Base-by-base conservation (phyloP, 345 rosid genomes). In the Rhodamnia rubescens region DNA sequence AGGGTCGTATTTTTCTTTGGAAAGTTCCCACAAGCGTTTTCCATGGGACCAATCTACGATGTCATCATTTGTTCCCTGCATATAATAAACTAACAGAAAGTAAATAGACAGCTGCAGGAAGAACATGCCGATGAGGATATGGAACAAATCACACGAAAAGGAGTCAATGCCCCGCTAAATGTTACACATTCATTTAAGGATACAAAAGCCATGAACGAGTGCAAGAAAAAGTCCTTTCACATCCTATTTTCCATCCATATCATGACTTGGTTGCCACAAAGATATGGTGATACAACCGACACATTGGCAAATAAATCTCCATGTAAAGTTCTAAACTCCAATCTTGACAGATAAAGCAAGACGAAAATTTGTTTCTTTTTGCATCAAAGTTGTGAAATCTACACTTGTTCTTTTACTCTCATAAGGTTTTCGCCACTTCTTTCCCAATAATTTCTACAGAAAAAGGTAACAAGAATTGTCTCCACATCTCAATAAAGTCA, bases 11-110 rank as follows among this genome's bases (percentile, higher is more conserved):
- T 96, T 96, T 85, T 97, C 98, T 87, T 93, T 97, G 0, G 98
- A 87, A 32, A 97, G 93, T 84, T 97, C 99, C 99, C 99, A 97
- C 53, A 97, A 88, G 32, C 98, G 89, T 87, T 94, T 96, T 86
- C 99, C 99, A 3, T 96, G 99, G 1, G 98, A 95, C 86, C 89
- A 93, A 90, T 95, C 96, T 10, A 96, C 99, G 81, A 96, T 91
- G 83, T 97, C 99, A 87, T 97, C 99, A 18, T 87, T 90, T 15
- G 99, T 97, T 51, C 99, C 99, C 99, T 97, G 85, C 85, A 83
- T 20, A 58, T 22, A 36, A 50, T 53, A 61, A 52, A 29, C 50
- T 44, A 86, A 61, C 82, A 82, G 21, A 64, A 55, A 53, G 53
- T 69, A 69, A 69, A 36, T 32, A 20, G 26, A 69, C 80, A 69